A percentile compares a stretch with the other conserved stretches of the same genome.
These are phyloP conservation scores for Aspergillus fumigatus DNA, from an alignment of 2,329 filamentous ascomycete genomes.

Conservation along the genomic window DNA sequence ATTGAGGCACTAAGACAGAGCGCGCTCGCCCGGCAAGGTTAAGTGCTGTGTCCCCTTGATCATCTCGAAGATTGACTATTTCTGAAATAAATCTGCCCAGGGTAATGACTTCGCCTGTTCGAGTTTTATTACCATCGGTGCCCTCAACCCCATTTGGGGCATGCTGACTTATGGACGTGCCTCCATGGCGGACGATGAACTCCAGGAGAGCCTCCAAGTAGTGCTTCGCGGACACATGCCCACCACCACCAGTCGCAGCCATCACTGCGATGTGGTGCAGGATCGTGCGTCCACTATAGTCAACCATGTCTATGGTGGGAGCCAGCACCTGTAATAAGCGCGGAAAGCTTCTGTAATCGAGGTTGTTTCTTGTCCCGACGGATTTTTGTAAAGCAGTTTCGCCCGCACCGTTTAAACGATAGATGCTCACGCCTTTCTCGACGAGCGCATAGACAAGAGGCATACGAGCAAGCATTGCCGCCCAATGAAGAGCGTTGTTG, in stretches of 20 bases:
- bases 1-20: conserved; percentile 95
- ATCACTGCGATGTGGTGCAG: conserved; percentile 95
- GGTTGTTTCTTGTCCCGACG: conserved; percentile 88
- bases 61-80: conserved; percentile 93
- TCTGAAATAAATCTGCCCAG: conserved; percentile 93
- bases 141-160: conserved; percentile 26
- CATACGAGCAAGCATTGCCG: conserved; percentile 83
- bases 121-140: conserved; percentile 20
- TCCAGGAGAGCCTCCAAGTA: conserved; percentile 93
- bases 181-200: conserved; percentile 85
- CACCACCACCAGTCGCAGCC: conserved; percentile 89
- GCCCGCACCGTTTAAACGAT: conserved; percentile 79
- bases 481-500: conserved; percentile 91
- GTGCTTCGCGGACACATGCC: conserved; percentile 79
- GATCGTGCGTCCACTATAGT: conserved; percentile 84
- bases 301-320: conserved; percentile 82
- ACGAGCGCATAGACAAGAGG: conserved; percentile 77
- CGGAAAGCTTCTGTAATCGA: conserved; percentile 85
- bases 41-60: conserved; percentile 87
- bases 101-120: conserved; percentile 64
- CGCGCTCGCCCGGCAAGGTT: conserved; percentile 91
- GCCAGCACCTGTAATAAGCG: conserved; percentile 85
- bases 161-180: conserved; percentile 53
- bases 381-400: conserved; percentile 93
- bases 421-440: conserved; percentile 77